Conservation (phyloP, 306 rosid species). For the Trifolium pratense region DNA sequence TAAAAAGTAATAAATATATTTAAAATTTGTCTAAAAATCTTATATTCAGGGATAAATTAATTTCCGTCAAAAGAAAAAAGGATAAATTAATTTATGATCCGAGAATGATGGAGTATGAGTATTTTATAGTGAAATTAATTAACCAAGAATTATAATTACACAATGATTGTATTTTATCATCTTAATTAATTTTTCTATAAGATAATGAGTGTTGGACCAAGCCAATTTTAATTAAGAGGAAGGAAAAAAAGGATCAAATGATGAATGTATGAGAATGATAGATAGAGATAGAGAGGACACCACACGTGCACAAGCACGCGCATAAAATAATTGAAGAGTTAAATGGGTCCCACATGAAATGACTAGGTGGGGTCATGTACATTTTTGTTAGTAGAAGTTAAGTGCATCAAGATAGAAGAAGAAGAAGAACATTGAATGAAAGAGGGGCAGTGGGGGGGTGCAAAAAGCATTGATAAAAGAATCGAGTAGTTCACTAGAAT, state of each 20-base stretch:
- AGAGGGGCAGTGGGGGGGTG: neutral
- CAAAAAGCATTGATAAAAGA: neutral
- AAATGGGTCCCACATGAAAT: constrained; percentile 49
- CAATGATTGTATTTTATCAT: constrained; percentile 7
- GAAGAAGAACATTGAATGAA: neutral
- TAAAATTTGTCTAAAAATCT: no score
- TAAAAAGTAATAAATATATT: no score
- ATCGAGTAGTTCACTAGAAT: neutral
- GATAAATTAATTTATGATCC: no score
- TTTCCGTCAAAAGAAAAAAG: no score
- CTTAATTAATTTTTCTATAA: constrained; percentile 3
- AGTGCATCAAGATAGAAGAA: constrained; percentile 17
- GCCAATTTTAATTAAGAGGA: constrained; percentile 35
- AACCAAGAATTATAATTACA: constrained; percentile 6
- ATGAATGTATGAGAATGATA: constrained; percentile 6
- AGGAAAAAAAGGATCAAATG: constrained; percentile 33
- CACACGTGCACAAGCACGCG: constrained; percentile 90
- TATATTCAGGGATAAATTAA: no score
- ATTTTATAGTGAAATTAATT: constrained; percentile 9
- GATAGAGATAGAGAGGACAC: constrained; percentile 55
- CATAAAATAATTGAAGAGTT: constrained; percentile 53
- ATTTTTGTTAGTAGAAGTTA: constrained; percentile 31
- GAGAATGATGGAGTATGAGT: no score
- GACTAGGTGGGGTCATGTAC: constrained; percentile 39
- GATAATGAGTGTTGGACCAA: neutral